Conservation (phyloP, 352 stramenopile genomes). For the Phytopythium mirpurense region DNA sequence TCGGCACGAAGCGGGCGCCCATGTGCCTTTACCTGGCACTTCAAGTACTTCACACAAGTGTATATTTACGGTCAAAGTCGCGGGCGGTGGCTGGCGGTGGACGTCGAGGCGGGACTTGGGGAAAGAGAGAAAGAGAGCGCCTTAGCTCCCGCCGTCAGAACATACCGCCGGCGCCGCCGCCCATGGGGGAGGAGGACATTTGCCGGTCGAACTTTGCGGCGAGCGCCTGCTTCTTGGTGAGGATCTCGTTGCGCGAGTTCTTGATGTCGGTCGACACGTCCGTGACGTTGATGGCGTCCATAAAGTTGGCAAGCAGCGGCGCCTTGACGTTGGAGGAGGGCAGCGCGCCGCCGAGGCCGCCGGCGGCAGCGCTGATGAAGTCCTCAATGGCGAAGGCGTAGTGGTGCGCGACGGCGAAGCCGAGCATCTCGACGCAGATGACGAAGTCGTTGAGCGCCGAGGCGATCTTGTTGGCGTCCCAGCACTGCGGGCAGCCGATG, state of each 20-base stretch:
- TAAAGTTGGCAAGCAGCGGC: conserved; percentile 82
- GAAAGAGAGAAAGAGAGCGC: background rate
- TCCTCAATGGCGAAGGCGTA: conserved; percentile 92
- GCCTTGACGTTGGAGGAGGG: conserved; percentile 80
- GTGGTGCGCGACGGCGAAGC: conserved; percentile 90
- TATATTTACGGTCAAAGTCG: conserved; percentile 1
- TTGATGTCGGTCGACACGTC: conserved; percentile 83
- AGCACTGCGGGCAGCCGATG: conserved; percentile 82
- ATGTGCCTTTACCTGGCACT: too few relatives aligned
- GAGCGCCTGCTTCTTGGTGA: conserved; percentile 87
- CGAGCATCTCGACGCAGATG: conserved; percentile 94
- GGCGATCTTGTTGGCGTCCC: conserved; percentile 80
- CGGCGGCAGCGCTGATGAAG: conserved; percentile 51
- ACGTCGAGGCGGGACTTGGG: too few relatives aligned
- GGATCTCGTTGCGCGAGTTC: conserved; percentile 82
- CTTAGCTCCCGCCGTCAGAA: conserved; percentile 36
- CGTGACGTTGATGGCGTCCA: conserved; percentile 88
- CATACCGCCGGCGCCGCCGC: conserved; percentile 24
- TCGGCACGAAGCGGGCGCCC: too few relatives aligned
- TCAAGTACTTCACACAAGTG: too few relatives aligned
- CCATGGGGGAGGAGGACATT: conserved; percentile 47
- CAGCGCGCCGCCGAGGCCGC: conserved; percentile 19
- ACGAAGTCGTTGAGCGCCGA: conserved; percentile 92
- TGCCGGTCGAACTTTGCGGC: conserved; percentile 80
- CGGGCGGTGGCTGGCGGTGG: too few relatives aligned